Evolutionary conservation across 1,284 basidiomycete species (phyloP).

Genomic region (Moniliella sp.): DNA sequence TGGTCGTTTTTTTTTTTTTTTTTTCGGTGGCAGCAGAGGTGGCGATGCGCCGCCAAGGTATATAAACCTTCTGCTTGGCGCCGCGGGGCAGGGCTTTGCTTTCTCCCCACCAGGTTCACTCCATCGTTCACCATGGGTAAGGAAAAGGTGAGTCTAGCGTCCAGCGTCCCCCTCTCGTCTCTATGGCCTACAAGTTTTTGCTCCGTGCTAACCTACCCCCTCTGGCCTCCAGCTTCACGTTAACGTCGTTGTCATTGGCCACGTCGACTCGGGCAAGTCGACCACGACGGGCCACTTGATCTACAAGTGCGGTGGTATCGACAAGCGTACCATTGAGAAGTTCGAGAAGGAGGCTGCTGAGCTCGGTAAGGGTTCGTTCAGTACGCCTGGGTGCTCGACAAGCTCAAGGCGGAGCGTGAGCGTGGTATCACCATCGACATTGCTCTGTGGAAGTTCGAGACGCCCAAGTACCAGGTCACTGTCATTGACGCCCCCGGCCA

Average conservation of each 20-base stretch:
- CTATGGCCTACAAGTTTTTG: no score
- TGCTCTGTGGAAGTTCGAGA: slow-evolving; percentile 41
- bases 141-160: no score
- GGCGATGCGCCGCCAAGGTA: no score
- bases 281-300: slow-evolving; percentile 99
- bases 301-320: slow-evolving; percentile 99
- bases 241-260: slow-evolving; percentile 35
- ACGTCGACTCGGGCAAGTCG: slow-evolving; percentile 51
- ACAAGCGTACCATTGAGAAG: slow-evolving; percentile 99
- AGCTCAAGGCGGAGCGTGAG: slow-evolving; percentile 94
- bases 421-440: slow-evolving; percentile 99
- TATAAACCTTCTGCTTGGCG: no score
- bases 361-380: slow-evolving; percentile 98
- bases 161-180: no score
- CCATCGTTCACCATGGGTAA: no score
- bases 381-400: slow-evolving; percentile 93
- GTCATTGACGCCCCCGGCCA: slow-evolving; percentile 97
- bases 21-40: no score
- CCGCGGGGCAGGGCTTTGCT: no score
- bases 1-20: no score
- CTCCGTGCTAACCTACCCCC: no score
- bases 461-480: slow-evolving; percentile 39
- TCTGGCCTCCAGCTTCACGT: slow-evolving; percentile 11
- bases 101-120: no score
- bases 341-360: slow-evolving; percentile 99